phyloP scores from a whole-genome alignment of 1,284 basidiomycete species.

The Ceratobasidium sp. region DNA sequence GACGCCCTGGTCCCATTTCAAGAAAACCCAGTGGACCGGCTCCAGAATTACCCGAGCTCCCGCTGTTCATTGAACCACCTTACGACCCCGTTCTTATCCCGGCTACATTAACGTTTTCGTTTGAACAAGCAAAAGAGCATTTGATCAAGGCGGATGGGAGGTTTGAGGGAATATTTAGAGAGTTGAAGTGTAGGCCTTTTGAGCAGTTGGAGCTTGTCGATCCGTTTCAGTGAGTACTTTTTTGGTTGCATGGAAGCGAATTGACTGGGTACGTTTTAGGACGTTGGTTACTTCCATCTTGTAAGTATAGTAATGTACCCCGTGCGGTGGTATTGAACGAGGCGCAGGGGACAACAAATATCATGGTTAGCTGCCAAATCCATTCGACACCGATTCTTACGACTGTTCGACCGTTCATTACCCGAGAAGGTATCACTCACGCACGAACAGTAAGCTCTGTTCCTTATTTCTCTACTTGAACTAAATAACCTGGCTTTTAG shows the following conservation, averaged over 20 bases:
- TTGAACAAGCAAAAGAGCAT: slow-evolving; percentile 74
- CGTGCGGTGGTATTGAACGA: neutral
- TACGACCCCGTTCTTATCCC: slow-evolving; percentile 54
- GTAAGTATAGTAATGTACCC: slow-evolving; percentile 48
- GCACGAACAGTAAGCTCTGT: slow-evolving; percentile 42
- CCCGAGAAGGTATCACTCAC: slow-evolving; percentile 63
- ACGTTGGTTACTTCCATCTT: slow-evolving; percentile 73
- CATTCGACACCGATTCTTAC: slow-evolving; percentile 81
- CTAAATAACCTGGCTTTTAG: neutral
- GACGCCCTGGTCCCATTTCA: too few relatives aligned
- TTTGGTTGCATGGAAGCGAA: slow-evolving; percentile 25
- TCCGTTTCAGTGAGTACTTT: slow-evolving; percentile 66
- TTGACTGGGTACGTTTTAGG: slow-evolving; percentile 49
- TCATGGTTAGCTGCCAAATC: slow-evolving; percentile 87
- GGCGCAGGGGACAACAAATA: slow-evolving; percentile 79
- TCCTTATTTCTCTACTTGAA: neutral
- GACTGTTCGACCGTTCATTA: slow-evolving; percentile 72
- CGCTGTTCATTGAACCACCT: slow-evolving; percentile 1
- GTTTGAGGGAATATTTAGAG: slow-evolving; percentile 70
- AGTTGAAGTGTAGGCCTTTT: slow-evolving; percentile 73
- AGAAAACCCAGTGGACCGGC: slow-evolving; percentile 8
- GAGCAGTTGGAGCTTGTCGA: slow-evolving; percentile 72
- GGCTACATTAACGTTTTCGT: slow-evolving; percentile 71
- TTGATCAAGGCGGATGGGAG: slow-evolving; percentile 70
- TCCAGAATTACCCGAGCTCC: neutral